Base-by-base conservation (phyloP, 192 early-diverging fungal species). In the Obelidium mucronatum region DNA sequence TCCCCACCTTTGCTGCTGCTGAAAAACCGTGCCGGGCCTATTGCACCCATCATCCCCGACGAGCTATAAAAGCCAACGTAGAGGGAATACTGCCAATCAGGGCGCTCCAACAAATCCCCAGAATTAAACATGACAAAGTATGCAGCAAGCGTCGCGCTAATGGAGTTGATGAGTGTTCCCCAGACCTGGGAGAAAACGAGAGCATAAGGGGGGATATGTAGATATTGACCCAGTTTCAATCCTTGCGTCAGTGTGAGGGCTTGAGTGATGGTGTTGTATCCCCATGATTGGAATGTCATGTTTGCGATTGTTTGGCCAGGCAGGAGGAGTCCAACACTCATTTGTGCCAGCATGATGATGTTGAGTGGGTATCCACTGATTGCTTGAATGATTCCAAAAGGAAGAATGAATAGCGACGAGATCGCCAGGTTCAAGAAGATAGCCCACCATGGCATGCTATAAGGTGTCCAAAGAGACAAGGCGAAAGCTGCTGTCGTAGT, bases 131-230 rank as follows among this genome's bases (percentile, higher is more conserved):
- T 72, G 19, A 72, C 36, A 13, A 34, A 31, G 4, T 37, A 72
- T 15, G 70, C 36, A 19, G 34, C 70, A 37, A 6, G 15, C n/a
- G 55, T 59, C 22, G 70, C n/a, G 19, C 34, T 55, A 31, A 72
- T 37, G 22, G 54, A 6, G 24, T 72, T 72, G 22, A 72, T 59
- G 19, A 72, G 59, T 22, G 70, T 72, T 8, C 93, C 93, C 3
- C 86, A 24, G 24, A 92, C 81, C 81, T 96, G 94, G 31, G 90
- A 89, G 26, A 83, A 79, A 77, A 96, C 91, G 83, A 96, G 85
- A 33, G 90, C 81, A 48, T 90, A 82, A 30, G 95, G 95, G 55
- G 93, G 84, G 22, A 92, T 86, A 76, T 93, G 91, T 81, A 91
- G 83, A 81, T 93, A 92, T 48, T 89, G 89, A 0, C 90, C 91